Evolutionary conservation across 192 early-diverging fungal species (phyloP), one percentile per base, ranked within the genome.

Genomic region (Umbelopsis sp.): DNA sequence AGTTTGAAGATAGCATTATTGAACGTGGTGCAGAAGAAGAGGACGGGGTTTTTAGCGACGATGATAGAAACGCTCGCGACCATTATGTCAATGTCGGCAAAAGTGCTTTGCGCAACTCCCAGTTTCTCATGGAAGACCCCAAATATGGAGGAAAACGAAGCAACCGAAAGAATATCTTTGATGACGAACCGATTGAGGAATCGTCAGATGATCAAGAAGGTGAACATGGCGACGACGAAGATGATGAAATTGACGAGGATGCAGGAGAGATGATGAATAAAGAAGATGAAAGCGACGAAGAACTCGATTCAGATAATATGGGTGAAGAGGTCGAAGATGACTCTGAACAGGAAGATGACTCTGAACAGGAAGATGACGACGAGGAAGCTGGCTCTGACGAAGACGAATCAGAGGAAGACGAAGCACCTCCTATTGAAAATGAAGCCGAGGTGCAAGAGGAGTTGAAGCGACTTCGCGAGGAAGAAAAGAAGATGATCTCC

Each of bases 401-500:
- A 21, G 22, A 74, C 21, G 77, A 68, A 15, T 66, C 79, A 45
- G 80, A 77, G 13, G 72, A 70, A 53, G 74, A 81, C 53, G 64
- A 85, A 73, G 71, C 44, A 6, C 18, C 55, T 18, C 30, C 25
- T 35, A 30, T 30, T 15, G 67, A 73, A 21, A 53, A 76, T 45
- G 74, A 72, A 20, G 71, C 75, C 50, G 80, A 74, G 35, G 76
- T 81, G 47, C 78, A 81, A 71, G 71, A 85, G 69, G 77, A 96
- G 70, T 84, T 98, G 50, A 84, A 84, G 70, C 83, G 86, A 77
- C 84, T 96, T 22, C 87, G 93, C 64, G 82, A 87, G 35, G 93
- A 95, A 68, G 96, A 98, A 78, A 92, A 89, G 75, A 87, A 92
- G 22, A 80, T 98, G 69, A 78, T 97, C 33, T 82, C 91, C 52